These are phyloP conservation scores for Multifurca ochricompacta DNA, from an alignment of 768 basidiomycete genomes.

Conservation along the genomic window DNA sequence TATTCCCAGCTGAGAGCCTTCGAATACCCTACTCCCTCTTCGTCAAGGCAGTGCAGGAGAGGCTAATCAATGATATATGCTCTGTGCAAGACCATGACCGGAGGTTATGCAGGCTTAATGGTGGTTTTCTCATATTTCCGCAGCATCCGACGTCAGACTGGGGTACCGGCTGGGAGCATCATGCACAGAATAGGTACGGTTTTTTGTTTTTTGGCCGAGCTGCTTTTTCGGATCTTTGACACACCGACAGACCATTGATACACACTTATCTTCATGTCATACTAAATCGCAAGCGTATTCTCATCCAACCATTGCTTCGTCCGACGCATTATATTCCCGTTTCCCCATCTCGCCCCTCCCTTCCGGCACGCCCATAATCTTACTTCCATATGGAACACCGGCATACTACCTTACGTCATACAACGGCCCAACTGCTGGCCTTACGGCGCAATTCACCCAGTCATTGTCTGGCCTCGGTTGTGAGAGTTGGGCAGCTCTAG, in stretches of 20 bases:
- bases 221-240: slow-evolving; percentile 18
- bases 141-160: slow-evolving; percentile 43
- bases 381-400: slow-evolving; percentile 65
- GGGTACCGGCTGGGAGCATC: slow-evolving; percentile 58
- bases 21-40: slow-evolving; percentile 39
- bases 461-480: slow-evolving; percentile 58
- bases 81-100: slow-evolving; percentile 20
- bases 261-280: slow-evolving; percentile 35
- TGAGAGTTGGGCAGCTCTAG: slow-evolving; percentile 36
- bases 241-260: slow-evolving; percentile 43
- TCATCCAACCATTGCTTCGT: slow-evolving; percentile 56
- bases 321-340: slow-evolving; percentile 54
- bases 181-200: slow-evolving; percentile 40
- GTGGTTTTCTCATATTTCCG: slow-evolving; percentile 56
- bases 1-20: slow-evolving; percentile 40
- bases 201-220: not conserved
- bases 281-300: slow-evolving; percentile 33
- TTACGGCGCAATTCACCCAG: slow-evolving; percentile 55
- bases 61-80: slow-evolving; percentile 45
- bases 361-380: slow-evolving; percentile 57
- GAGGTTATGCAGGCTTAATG: slow-evolving; percentile 44
- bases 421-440: slow-evolving; percentile 52
- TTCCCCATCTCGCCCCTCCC: slow-evolving; percentile 33
- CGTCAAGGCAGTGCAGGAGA: slow-evolving; percentile 52
- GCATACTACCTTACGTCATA: slow-evolving; percentile 71